phyloP scores from a whole-genome alignment of 164 flowering plant genomes.

The Buxus sempervirens region DNA sequence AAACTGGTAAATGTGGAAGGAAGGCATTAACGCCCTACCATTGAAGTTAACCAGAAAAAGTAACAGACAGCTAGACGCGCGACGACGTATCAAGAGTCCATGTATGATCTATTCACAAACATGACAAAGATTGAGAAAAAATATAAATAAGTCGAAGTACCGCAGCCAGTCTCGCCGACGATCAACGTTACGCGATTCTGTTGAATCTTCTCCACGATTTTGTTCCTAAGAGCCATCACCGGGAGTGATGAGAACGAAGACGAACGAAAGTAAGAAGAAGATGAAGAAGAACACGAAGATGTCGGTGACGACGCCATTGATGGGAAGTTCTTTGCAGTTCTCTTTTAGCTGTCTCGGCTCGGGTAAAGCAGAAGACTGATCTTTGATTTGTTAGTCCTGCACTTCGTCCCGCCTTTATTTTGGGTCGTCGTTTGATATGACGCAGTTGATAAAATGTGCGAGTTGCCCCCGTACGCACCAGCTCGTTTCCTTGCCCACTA shows the following conservation, averaged over 20 bases:
- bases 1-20: neutral
- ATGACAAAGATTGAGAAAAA: neutral
- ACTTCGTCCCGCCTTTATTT: neutral
- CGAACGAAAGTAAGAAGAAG: conserved; percentile 21
- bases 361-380: neutral
- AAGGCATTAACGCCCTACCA: too few species aligned
- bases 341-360: neutral
- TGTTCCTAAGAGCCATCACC: conserved; percentile 44
- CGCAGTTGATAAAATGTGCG: too few species aligned
- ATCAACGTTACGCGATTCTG: conserved; percentile 90
- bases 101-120: too few species aligned
- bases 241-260: conserved; percentile 48
- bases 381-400: neutral
- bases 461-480: too few species aligned
- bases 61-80: too few species aligned
- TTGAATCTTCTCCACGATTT: conserved; percentile 68
- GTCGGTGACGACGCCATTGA: conserved; percentile 46
- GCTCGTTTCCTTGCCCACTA: too few species aligned
- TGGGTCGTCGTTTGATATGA: neutral
- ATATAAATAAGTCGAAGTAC: conserved; percentile 30
- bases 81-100: too few species aligned
- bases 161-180: conserved; percentile 95
- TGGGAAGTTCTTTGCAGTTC: neutral
- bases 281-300: conserved; percentile 36
- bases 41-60: too few species aligned